Percentiles rank a stretch among this genome's conserved stretches.
phyloP scores from a whole-genome alignment of 2,329 filamentous ascomycete species.

The Cryphonectria carpinicola region DNA sequence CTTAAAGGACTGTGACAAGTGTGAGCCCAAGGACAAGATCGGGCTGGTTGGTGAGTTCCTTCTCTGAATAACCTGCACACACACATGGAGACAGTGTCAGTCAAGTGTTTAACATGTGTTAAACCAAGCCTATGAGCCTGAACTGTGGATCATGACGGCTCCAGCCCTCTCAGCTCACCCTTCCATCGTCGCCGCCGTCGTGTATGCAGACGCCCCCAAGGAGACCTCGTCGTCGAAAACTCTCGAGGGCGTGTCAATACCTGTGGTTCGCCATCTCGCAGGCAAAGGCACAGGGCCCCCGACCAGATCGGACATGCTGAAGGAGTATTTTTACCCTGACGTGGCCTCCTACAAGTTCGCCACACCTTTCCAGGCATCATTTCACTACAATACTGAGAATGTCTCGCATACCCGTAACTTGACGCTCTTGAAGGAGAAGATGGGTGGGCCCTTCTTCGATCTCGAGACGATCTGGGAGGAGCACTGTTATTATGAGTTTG shows the following conservation, averaged over 20 bases:
- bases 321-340: slow-evolving; percentile 26
- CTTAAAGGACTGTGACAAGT: slow-evolving; percentile 21
- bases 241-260: slow-evolving; percentile 19
- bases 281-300: slow-evolving; percentile 12
- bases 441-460: slow-evolving; percentile 71
- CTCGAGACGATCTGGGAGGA: slow-evolving; percentile 81
- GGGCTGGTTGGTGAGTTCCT: slow-evolving; percentile 23
- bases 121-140: slow-evolving; percentile 27
- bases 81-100: background rate
- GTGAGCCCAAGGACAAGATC: slow-evolving; percentile 29
- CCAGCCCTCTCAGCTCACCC: slow-evolving; percentile 13
- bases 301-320: slow-evolving; percentile 4
- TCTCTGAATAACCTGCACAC: background rate
- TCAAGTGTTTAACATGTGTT: background rate
- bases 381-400: slow-evolving; percentile 31
- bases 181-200: slow-evolving; percentile 21
- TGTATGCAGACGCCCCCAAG: slow-evolving; percentile 23
- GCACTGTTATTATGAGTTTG: slow-evolving; percentile 74
- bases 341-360: slow-evolving; percentile 23
- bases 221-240: background rate
- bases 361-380: slow-evolving; percentile 31
- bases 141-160: slow-evolving; percentile 21
- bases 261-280: slow-evolving; percentile 24
- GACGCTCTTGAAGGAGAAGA: slow-evolving; percentile 64
- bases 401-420: slow-evolving; percentile 69